Evolutionary conservation across 2,329 filamentous ascomycete genomes (phyloP).

Genomic region (Botrytis squamosa): DNA sequence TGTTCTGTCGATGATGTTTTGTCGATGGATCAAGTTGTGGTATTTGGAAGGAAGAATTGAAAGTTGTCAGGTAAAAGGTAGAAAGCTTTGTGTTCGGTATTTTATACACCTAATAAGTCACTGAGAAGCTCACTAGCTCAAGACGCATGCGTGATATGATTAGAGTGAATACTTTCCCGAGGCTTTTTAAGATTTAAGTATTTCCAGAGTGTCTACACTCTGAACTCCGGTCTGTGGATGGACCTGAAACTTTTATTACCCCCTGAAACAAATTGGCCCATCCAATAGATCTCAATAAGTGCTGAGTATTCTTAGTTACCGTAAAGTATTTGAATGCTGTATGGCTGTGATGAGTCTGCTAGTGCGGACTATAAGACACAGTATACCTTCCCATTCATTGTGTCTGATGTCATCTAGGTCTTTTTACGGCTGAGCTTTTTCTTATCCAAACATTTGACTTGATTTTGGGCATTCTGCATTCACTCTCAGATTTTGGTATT

Average conservation of each 20-base stretch:
- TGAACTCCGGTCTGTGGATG: background rate
- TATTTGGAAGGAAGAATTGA: background rate
- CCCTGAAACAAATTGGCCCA: background rate
- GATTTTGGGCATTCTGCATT: background rate
- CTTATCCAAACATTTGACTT: background rate
- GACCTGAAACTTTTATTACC: background rate
- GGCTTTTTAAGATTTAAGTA: background rate
- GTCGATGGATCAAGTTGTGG: background rate
- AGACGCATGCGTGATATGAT: background rate
- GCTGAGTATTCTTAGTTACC: background rate
- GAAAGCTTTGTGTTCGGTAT: background rate
- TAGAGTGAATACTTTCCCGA: background rate
- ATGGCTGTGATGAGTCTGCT: background rate
- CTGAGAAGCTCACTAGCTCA: background rate
- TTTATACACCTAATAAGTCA: background rate
- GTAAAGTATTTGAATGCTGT: fast-evolving
- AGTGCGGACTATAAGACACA: background rate
- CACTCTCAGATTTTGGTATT: background rate
- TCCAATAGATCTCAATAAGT: background rate
- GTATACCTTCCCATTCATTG: background rate
- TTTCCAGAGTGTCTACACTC: background rate
- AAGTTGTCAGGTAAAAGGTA: background rate
- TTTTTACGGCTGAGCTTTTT: background rate
- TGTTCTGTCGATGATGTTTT: background rate
- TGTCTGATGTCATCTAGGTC: background rate